Conservation (phyloP, 768 basidiomycete genomes). For the Suillus subaureus region DNA sequence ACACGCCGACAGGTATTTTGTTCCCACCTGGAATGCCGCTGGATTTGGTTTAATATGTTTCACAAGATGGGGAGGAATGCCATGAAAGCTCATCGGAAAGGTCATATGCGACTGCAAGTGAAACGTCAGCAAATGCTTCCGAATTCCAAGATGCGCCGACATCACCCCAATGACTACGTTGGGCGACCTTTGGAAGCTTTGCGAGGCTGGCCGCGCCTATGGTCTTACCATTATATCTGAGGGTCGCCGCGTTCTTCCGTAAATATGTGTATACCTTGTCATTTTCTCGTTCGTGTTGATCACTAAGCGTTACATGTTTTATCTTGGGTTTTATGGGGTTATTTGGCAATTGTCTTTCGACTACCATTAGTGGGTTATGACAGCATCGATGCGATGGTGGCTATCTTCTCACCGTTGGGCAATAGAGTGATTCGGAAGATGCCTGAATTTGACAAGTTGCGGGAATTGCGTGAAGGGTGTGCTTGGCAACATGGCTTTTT, state of each 20-base stretch:
- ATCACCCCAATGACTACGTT: constrained; percentile 46
- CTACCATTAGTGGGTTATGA: not conserved
- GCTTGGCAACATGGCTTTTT: constrained; percentile 3
- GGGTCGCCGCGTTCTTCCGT: constrained; percentile 50
- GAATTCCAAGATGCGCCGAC: constrained; percentile 17
- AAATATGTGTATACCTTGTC: constrained; percentile 34
- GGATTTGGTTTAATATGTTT: not conserved
- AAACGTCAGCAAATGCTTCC: constrained; percentile 13
- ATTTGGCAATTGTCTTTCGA: not conserved
- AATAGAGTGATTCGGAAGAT: constrained; percentile 7
- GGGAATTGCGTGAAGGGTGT: not conserved
- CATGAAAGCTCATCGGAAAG: constrained; percentile 8
- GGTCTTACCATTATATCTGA: constrained; percentile 45
- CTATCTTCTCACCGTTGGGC: not conserved
- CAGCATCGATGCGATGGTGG: not conserved
- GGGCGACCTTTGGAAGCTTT: constrained; percentile 50
- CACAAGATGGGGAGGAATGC: constrained; percentile 19
- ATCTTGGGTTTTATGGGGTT: constrained; percentile 12
- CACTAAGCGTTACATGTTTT: constrained; percentile 11
- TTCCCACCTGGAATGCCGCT: not conserved
- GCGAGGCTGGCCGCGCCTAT: constrained; percentile 44
- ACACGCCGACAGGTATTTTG: constrained; percentile 1
- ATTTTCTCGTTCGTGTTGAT: constrained; percentile 26
- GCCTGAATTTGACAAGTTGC: constrained; percentile 2
- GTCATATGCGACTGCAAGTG: constrained; percentile 9